These are phyloP conservation scores for Cutaneotrichosporon arboriforme DNA, from an alignment of 1,284 basidiomycete genomes.

Conservation along the genomic window DNA sequence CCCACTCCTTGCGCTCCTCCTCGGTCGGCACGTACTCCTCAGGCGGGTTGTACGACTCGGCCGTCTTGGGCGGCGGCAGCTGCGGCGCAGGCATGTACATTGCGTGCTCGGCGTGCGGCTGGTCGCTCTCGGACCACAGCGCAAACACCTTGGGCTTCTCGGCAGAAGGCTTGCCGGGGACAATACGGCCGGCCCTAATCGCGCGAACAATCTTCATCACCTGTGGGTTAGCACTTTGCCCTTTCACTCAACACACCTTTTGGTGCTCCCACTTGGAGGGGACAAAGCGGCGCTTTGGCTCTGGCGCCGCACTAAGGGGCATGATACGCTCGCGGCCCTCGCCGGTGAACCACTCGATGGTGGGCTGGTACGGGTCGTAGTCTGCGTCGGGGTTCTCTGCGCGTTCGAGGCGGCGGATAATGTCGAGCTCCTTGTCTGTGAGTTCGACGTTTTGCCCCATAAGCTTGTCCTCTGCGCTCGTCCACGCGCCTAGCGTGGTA, in stretches of 20 bases:
- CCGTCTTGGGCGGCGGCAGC: conserved; percentile 77
- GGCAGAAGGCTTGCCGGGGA: conserved; percentile 72
- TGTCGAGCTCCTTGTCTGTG: conserved; percentile 85
- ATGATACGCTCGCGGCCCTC: conserved; percentile 89
- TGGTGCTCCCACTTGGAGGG: conserved; percentile 99
- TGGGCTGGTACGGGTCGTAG: conserved; percentile 90
- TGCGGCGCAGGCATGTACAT: conserved; percentile 87
- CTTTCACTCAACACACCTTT: conserved; percentile 59
- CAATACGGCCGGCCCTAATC: conserved; percentile 89
- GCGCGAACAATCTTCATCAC: conserved; percentile 99
- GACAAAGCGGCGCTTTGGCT: conserved; percentile 94
- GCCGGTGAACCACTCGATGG: conserved; percentile 94
- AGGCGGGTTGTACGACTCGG: conserved; percentile 97
- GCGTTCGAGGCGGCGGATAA: conserved; percentile 83
- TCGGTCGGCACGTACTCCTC: conserved; percentile 93
- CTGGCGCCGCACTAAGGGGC: conserved; percentile 84
- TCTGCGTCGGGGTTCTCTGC: conserved; percentile 85
- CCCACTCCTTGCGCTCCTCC: conserved; percentile 78
- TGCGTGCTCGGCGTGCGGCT: conserved; percentile 66
- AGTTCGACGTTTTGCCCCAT: conserved; percentile 80
- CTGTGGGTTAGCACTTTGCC: conserved; percentile 47
- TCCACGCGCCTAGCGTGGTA: conserved; percentile 90
- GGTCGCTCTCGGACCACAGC: conserved; percentile 72
- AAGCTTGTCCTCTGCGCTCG: conserved; percentile 85
- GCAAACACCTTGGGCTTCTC: conserved; percentile 73